Percentiles rank a stretch among this genome's conserved stretches.
Conservation (phyloP, 2,329 filamentous ascomycete species). For the Fusarium miscanthi region DNA sequence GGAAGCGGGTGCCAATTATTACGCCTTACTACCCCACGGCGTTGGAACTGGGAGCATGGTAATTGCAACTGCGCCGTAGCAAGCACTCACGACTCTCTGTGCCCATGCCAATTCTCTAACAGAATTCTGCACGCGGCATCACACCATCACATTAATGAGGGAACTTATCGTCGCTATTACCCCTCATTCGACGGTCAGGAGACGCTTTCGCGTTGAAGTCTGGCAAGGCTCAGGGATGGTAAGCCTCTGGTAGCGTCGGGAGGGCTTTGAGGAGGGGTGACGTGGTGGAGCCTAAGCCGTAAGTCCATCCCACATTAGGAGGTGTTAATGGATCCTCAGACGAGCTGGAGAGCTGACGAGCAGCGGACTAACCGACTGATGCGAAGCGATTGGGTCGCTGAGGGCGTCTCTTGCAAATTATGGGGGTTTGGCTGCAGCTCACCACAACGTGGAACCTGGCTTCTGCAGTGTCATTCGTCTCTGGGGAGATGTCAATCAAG, state of each 20-base stretch:
- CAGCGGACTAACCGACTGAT: slow-evolving; percentile 34
- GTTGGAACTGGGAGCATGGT: not conserved
- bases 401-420: slow-evolving; percentile 41
- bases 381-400: slow-evolving; percentile 40
- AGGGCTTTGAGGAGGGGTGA: slow-evolving; percentile 36
- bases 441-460: slow-evolving; percentile 32
- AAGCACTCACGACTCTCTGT: slow-evolving; percentile 10
- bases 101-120: slow-evolving; percentile 44
- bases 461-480: slow-evolving; percentile 37
- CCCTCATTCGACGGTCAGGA: slow-evolving; percentile 45
- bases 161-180: slow-evolving; percentile 34
- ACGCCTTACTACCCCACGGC: slow-evolving; percentile 35
- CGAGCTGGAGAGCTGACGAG: slow-evolving; percentile 39
- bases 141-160: slow-evolving; percentile 34
- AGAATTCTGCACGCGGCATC: slow-evolving; percentile 43
- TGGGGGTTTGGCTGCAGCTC: slow-evolving; percentile 39
- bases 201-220: slow-evolving; percentile 28
- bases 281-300: slow-evolving; percentile 41
- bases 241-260: slow-evolving; percentile 18
- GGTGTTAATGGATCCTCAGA: slow-evolving; percentile 21
- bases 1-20: slow-evolving; percentile 24
- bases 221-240: slow-evolving; percentile 25
- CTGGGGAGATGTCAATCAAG: slow-evolving; percentile 30
- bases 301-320: slow-evolving; percentile 43
- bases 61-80: slow-evolving; percentile 22